Evolutionary conservation across 495 filamentous ascomycete species (phyloP).

Genomic region (Penicillium antarcticum): DNA sequence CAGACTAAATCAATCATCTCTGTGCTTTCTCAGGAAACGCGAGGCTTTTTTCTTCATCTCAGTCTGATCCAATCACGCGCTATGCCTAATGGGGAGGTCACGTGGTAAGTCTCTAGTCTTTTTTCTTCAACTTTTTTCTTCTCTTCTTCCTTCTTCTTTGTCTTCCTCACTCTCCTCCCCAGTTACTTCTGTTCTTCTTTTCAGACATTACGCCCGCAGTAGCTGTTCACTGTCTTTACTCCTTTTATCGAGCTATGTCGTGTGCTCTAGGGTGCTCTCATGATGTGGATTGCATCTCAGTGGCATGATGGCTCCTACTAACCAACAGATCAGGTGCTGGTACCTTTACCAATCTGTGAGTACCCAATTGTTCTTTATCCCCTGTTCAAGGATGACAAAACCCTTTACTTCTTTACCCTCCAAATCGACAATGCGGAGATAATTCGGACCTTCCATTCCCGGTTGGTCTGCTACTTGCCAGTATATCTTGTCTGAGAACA

Average conservation of each 20-base stretch:
- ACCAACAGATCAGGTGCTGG: slow-evolving; percentile 17
- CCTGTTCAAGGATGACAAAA: slow-evolving; percentile 77
- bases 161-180: slow-evolving; percentile 4
- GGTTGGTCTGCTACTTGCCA: slow-evolving; percentile 94
- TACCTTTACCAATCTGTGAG: slow-evolving; percentile 26
- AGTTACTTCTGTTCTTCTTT: neutral
- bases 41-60: slow-evolving; percentile 10
- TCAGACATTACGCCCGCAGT: neutral
- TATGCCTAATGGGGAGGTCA: slow-evolving; percentile 24
- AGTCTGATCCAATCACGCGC: slow-evolving; percentile 20
- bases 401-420: slow-evolving; percentile 86
- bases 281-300: slow-evolving; percentile 2
- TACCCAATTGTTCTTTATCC: slow-evolving; percentile 10
- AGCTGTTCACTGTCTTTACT: neutral
- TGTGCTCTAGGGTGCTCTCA: neutral
- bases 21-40: neutral
- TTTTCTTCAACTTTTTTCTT: slow-evolving; percentile 28
- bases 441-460: slow-evolving; percentile 65
- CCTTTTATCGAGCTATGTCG: neutral
- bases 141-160: slow-evolving; percentile 14
- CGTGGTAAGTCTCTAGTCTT: slow-evolving; percentile 26
- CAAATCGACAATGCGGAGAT: slow-evolving; percentile 93
- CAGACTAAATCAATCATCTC: neutral
- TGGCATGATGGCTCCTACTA: slow-evolving; percentile 13
- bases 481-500: slow-evolving; percentile 86